Evolutionary conservation across 2,329 filamentous ascomycete species (phyloP), one percentile per base, ranked within the genome.

Genomic region (Colletotrichum gigasporum): DNA sequence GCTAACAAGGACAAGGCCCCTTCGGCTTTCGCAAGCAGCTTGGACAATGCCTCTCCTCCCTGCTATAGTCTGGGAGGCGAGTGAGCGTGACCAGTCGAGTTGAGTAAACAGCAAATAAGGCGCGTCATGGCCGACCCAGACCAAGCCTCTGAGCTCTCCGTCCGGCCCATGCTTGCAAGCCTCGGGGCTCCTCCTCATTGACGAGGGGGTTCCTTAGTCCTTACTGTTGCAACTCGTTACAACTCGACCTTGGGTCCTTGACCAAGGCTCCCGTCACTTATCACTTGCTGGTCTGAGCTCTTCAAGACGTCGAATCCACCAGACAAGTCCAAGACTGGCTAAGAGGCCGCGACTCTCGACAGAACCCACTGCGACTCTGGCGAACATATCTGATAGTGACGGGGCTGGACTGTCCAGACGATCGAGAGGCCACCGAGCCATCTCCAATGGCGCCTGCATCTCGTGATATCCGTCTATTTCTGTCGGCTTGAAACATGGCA

Each of bases 231-330:
- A 55, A 55, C 32, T 28, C 24, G 22, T n/a, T n/a, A n/a, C n/a
- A 48, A 14, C 37, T 34, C 20, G 8, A 39, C 51, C 30, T 14
- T 47, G 37, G 44, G 28, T 42, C 28, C 30, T 37, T 22, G n/a
- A n/a, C n/a, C n/a, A n/a, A n/a, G n/a, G n/a, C n/a, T n/a, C n/a
- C 14, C 10, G 44, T 65, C 63, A 65, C 51, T 57, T 65, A 22
- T 65, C 63, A 63, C 16, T 44, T 52, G 37, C 39, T 14, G 58
- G 58, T 7, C 58, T 37, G 16, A 56, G 58, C 63, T 57, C 42
- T 34, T 12, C 22, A 48, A 10, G 18, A 24, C 45, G 22, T 45
- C n/a, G 44, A 41, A 45, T 30, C 54, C 60, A 53, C 54, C 20
- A 39, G 28, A 10, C n/a, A n/a, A n/a, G n/a, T n/a, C n/a, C n/a